Evolutionary conservation across 2,329 filamentous ascomycete species (phyloP).

Genomic region (Xylariaceae sp.): DNA sequence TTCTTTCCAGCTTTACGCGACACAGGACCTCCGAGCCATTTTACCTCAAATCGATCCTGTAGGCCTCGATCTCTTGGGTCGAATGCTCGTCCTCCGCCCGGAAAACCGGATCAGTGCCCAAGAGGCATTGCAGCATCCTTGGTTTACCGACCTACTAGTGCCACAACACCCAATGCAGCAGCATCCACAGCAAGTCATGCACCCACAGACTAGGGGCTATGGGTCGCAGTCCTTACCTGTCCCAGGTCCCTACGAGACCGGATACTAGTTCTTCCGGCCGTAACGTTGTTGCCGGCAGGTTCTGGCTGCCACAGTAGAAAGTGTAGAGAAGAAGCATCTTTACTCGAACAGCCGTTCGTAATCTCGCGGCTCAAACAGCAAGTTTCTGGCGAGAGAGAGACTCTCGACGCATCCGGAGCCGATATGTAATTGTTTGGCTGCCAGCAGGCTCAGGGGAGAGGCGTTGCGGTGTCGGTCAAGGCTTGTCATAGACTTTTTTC

Average conservation of each 20-base stretch:
- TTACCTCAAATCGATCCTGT: constrained; percentile 83
- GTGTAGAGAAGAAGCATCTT: neutral
- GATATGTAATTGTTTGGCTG: constrained; percentile 1
- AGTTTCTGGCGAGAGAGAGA: neutral
- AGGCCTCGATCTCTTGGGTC: constrained; percentile 79
- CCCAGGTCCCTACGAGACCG: constrained; percentile 28
- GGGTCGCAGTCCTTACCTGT: constrained; percentile 28
- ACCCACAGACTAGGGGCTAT: constrained; percentile 37
- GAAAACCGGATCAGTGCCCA: constrained; percentile 85
- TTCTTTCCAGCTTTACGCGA: constrained; percentile 89
- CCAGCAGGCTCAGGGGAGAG: constrained; percentile 7
- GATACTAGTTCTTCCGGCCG: constrained; percentile 22
- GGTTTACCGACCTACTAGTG: constrained; percentile 74
- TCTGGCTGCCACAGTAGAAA: neutral
- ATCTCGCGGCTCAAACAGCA: neutral
- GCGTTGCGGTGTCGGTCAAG: constrained; percentile 11
- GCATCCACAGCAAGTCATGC: constrained; percentile 38
- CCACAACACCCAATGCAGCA: constrained; percentile 47
- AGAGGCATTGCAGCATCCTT: constrained; percentile 82
- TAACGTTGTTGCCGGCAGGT: neutral
- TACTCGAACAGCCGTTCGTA: neutral
- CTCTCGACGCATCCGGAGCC: constrained; percentile 1
- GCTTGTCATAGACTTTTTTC: constrained; percentile 11
- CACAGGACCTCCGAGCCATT: constrained; percentile 81
- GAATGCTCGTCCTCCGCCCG: constrained; percentile 88